Percentiles rank a stretch among this genome's conserved stretches.
These are phyloP conservation scores for Wickerhamomyces sp. DNA, from an alignment of 1,139 yeast species.

Conservation along the genomic window DNA sequence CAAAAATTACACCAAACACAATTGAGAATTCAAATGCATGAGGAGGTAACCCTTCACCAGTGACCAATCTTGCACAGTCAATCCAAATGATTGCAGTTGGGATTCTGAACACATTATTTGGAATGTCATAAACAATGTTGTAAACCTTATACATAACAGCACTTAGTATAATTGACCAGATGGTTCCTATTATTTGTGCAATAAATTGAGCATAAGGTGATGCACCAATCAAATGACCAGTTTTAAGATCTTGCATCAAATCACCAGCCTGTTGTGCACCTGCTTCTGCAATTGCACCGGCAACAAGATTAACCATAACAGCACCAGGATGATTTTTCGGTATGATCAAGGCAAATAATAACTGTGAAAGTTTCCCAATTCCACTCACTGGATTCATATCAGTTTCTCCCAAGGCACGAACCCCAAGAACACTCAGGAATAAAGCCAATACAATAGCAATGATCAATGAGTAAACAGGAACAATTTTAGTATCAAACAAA, in stretches of 20 bases:
- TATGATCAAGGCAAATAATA: conserved; percentile 77
- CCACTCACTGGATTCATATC: conserved; percentile 97
- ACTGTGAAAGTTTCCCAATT: conserved; percentile 88
- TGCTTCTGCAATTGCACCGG: conserved; percentile 97
- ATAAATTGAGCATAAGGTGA: conserved; percentile 87
- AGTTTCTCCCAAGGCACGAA: conserved; percentile 92
- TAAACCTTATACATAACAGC: conserved; percentile 79
- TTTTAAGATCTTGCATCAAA: conserved; percentile 92
- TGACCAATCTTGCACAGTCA: conserved; percentile 88
- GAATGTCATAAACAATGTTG: conserved; percentile 77
- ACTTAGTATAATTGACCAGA: conserved; percentile 76
- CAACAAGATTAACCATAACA: conserved; percentile 77
- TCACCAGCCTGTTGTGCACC: conserved; percentile 99
- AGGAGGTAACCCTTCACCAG: conserved; percentile 87
- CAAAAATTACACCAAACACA: conserved; percentile 64
- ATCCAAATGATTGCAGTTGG: conserved; percentile 98
- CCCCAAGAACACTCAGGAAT: conserved; percentile 77
- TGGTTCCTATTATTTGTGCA: conserved; percentile 85
- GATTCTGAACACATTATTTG: conserved; percentile 72
- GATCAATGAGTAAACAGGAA: conserved; percentile 67
- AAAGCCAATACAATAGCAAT: conserved; percentile 72
- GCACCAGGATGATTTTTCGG: conserved; percentile 76
- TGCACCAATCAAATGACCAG: conserved; percentile 90
- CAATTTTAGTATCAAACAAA: conserved; percentile 58
- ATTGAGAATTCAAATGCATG: conserved; percentile 64